Conservation (phyloP, 148 eudicot species). For the Vaccinium vitisidaea region DNA sequence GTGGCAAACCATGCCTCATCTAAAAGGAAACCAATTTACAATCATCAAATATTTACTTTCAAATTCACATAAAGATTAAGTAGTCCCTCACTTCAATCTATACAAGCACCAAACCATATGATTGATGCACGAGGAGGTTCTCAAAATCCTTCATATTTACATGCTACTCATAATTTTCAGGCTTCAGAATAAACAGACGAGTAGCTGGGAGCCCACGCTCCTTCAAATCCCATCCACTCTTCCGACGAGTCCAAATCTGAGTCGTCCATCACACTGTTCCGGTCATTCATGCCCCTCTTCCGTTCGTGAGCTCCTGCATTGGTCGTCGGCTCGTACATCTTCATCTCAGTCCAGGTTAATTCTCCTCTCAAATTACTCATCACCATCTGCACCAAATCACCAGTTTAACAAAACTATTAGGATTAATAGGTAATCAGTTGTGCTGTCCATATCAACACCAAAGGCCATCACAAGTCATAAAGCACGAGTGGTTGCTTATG, state of each 20-base stretch:
- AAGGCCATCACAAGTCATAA: neutral
- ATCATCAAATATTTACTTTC: neutral
- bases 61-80: neutral
- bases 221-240: constrained; percentile 96
- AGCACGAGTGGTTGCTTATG: neutral
- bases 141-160: neutral
- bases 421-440: neutral
- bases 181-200: constrained; percentile 68
- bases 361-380: constrained; percentile 58
- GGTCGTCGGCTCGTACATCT: constrained; percentile 14
- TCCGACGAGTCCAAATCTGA: constrained; percentile 79
- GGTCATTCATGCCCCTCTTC: constrained; percentile 47
- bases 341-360: constrained; percentile 20
- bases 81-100: neutral
- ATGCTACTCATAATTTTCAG: constrained; percentile 2
- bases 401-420: neutral
- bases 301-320: constrained; percentile 37
- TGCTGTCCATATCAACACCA: neutral
- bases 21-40: too few species aligned
- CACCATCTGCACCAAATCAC: constrained; percentile 41
- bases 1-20: neutral
- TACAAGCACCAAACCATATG: constrained; percentile 8
- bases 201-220: constrained; percentile 74
- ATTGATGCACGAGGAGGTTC: neutral
- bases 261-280: constrained; percentile 52